These are phyloP conservation scores for Colletotrichum nymphaeae DNA, from an alignment of 2,329 filamentous ascomycete species.

Conservation along the genomic window DNA sequence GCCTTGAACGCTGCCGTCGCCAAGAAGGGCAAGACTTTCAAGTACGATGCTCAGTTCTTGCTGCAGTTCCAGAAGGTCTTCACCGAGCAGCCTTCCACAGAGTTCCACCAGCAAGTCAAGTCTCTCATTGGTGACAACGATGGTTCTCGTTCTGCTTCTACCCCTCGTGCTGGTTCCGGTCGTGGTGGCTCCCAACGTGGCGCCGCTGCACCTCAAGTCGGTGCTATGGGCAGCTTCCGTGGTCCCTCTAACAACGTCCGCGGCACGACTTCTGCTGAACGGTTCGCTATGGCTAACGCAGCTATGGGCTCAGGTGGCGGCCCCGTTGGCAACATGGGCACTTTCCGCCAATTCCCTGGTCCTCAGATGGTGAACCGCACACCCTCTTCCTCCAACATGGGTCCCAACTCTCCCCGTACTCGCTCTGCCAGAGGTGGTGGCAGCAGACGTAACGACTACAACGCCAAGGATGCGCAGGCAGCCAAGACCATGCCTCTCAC, in stretches of 20 bases:
- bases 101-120: conserved; percentile 93
- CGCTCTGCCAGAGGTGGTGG: conserved; percentile 64
- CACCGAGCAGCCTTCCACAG: conserved; percentile 93
- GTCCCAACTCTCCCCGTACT: conserved; percentile 79
- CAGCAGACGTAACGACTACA: conserved; percentile 72
- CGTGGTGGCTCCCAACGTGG: conserved; percentile 65
- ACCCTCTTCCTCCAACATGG: conserved; percentile 67
- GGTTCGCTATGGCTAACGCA: conserved; percentile 74
- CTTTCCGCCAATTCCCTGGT: conserved; percentile 64
- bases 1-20: conserved; percentile 84
- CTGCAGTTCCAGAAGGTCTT: conserved; percentile 97
- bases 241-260: conserved; percentile 54
- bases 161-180: conserved; percentile 67
- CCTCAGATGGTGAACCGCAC: conserved; percentile 72
- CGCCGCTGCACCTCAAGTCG: conserved; percentile 55
- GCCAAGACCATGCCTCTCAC: conserved; percentile 94
- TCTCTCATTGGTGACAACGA: conserved; percentile 84
- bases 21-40: conserved; percentile 85
- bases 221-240: conserved; percentile 76
- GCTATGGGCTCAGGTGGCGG: conserved; percentile 47
- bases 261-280: conserved; percentile 81
- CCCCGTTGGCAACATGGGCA: conserved; percentile 45
- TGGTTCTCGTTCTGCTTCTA: conserved; percentile 69
- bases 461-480: conserved; percentile 73
- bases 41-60: conserved; percentile 95